Conservation (phyloP, 1,284 basidiomycete species). For the Ceratobasidium sp. region DNA sequence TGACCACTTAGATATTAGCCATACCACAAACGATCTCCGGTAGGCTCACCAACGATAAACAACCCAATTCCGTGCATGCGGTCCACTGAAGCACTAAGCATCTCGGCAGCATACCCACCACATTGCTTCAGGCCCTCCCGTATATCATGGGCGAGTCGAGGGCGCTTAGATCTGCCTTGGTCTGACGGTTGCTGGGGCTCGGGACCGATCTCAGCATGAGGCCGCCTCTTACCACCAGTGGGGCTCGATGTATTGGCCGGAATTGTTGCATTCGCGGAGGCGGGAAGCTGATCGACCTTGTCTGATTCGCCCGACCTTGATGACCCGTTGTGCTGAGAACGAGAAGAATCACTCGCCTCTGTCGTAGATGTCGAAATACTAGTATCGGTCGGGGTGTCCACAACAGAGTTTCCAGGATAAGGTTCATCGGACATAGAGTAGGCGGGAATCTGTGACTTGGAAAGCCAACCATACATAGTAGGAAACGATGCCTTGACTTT, state of each 20-base stretch:
- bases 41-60: conserved; percentile 1
- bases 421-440: neutral
- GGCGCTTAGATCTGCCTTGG: neutral
- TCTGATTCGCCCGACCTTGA: neutral
- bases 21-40: neutral
- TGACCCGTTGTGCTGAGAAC: neutral
- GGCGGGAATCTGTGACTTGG: neutral
- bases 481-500: neutral
- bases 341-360: neutral
- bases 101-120: neutral
- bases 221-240: neutral
- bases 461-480: neutral
- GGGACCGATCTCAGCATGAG: neutral
- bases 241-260: neutral
- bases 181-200: neutral
- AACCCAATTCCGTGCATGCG: neutral
- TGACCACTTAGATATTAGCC: neutral
- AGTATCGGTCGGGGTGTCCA: neutral
- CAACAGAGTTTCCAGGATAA: neutral
- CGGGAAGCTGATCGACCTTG: too few relatives aligned
- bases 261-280: too few relatives aligned
- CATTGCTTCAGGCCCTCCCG: neutral
- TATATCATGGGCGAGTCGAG: neutral
- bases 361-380: neutral
- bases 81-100: neutral